Base-by-base conservation (phyloP, 2,329 filamentous ascomycete genomes). In the Aureobasidium zeae region DNA sequence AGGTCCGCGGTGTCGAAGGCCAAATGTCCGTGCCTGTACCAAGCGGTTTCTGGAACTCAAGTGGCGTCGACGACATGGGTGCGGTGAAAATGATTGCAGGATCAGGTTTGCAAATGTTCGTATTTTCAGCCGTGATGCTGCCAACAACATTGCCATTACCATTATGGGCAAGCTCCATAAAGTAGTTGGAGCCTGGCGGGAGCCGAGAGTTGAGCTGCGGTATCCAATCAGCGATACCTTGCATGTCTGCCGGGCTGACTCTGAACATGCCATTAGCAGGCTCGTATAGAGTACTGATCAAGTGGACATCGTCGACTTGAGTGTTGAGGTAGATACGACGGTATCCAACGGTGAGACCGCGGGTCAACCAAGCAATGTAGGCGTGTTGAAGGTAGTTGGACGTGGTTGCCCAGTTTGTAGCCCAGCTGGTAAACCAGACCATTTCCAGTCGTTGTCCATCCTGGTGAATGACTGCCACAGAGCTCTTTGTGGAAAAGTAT, bases 261-360 rank as follows among this genome's bases (percentile, higher is more conserved):
- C 72, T 69, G 61, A 73, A 80, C 5, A 60, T 64, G 0, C 57
- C 62, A 5, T 65, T 67, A n/a, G 52, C 50, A 1, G 74, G 73
- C 13, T 57, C 44, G 46, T 66, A 66, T 19, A 66, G 47, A 3
- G 55, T 55, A 2, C 63, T 66, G 55, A 65, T 62, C 15, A 81
- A 62, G 51, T 79, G 74, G 64, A 81, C 74, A 51, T 81, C 77
- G 52, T 81, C 77, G 22, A 80, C 70, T 53, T 78, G 74, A 10
- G 73, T 70, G 58, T 63, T 71, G 25, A 77, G 58, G 48, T 75
- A 69, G 26, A 71, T 63, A 49, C 74, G 68, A 42, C 73, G 68
- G 54, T 73, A 70, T n/a, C 74, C 74, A 8, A 71, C 63, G 49
- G 31, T 73, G 7, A 79, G 57, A 26, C 76, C 76, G 48, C 74